Percentiles rank a stretch among this genome's conserved stretches.
These are phyloP conservation scores for Setomelanomma holmii DNA, from an alignment of 2,329 filamentous ascomycete species.

Conservation along the genomic window DNA sequence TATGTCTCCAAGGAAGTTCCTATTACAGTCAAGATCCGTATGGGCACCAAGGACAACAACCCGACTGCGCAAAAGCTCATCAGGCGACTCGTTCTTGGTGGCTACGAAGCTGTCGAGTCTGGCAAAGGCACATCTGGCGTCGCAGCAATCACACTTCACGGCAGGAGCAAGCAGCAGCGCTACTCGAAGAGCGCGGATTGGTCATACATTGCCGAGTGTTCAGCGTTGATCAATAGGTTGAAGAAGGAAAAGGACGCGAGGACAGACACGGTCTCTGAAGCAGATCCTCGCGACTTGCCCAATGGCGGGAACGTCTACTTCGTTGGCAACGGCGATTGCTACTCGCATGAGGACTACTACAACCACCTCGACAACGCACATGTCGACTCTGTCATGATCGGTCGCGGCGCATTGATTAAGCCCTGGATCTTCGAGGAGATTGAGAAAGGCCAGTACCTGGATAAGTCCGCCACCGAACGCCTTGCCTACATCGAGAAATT, in stretches of 20 bases:
- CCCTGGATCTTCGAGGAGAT: constrained; percentile 99
- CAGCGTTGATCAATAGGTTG: constrained; percentile 81
- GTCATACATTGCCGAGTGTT: constrained; percentile 90
- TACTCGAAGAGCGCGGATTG: constrained; percentile 95
- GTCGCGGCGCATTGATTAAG: constrained; percentile 94
- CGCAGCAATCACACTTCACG: constrained; percentile 94
- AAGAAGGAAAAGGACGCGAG: constrained; percentile 71
- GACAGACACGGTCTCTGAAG: constrained; percentile 78
- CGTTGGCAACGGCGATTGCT: constrained; percentile 95
- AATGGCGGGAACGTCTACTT: constrained; percentile 80
- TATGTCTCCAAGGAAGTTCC: constrained; percentile 87
- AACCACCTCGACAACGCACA: constrained; percentile 76
- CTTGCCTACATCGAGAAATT: constrained; percentile 88
- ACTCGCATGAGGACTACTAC: constrained; percentile 88
- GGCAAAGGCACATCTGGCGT: constrained; percentile 73
- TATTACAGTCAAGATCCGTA: constrained; percentile 93
- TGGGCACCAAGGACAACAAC: constrained; percentile 80
- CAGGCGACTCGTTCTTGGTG: constrained; percentile 82
- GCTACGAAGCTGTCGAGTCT: constrained; percentile 70
- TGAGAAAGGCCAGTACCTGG: constrained; percentile 86
- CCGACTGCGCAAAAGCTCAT: constrained; percentile 83
- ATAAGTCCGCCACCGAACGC: constrained; percentile 90
- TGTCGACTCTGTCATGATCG: constrained; percentile 96
- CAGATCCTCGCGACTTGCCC: constrained; percentile 76
- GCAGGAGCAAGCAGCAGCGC: constrained; percentile 89